phyloP scores from a whole-genome alignment of 202 grass and related monocot genomes.

The Musa balbisiana region DNA sequence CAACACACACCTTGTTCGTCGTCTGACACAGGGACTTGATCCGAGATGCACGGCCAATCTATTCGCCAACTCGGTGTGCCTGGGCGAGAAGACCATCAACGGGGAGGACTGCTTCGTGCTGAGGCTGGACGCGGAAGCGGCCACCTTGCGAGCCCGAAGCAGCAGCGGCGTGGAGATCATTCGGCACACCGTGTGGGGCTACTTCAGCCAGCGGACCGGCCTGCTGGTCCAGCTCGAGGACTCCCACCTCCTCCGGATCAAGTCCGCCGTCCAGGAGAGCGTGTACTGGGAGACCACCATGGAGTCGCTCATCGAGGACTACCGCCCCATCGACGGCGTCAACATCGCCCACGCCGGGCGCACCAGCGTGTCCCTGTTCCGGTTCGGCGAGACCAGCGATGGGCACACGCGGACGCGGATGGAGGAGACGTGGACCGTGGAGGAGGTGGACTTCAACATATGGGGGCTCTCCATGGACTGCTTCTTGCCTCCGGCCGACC shows the following conservation, averaged over 20 bases:
- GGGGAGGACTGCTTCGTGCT: constrained; percentile 94
- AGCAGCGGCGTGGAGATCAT: constrained; percentile 96
- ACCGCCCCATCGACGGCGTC: constrained; percentile 81
- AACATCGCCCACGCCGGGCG: constrained; percentile 84
- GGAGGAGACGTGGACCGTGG: constrained; percentile 84
- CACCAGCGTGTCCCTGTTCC: constrained; percentile 69
- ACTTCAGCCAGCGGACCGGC: constrained; percentile 93
- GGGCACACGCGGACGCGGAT: constrained; percentile 72
- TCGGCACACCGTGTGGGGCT: constrained; percentile 88
- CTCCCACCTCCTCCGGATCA: constrained; percentile 92
- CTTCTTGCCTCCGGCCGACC: constrained; percentile 83
- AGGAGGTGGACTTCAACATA: constrained; percentile 98
- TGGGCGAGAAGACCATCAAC: constrained; percentile 62
- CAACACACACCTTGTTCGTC: no score
- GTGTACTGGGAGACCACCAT: constrained; percentile 99
- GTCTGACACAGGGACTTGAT: constrained; percentile 53
- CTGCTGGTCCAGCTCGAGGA: constrained; percentile 92
- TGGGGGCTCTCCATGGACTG: constrained; percentile 83
- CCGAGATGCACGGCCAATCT: constrained; percentile 84
- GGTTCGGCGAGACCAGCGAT: constrained; percentile 71
- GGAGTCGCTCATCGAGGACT: constrained; percentile 76
- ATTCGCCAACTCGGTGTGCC: constrained; percentile 77
- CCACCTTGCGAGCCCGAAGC: constrained; percentile 73
- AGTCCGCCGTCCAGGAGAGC: constrained; percentile 33
- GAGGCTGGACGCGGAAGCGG: constrained; percentile 80